Evolutionary conservation across 75 land plant genomes (phyloP), one percentile per base, ranked within the genome.

Genomic region (Pinus albicaulis): DNA sequence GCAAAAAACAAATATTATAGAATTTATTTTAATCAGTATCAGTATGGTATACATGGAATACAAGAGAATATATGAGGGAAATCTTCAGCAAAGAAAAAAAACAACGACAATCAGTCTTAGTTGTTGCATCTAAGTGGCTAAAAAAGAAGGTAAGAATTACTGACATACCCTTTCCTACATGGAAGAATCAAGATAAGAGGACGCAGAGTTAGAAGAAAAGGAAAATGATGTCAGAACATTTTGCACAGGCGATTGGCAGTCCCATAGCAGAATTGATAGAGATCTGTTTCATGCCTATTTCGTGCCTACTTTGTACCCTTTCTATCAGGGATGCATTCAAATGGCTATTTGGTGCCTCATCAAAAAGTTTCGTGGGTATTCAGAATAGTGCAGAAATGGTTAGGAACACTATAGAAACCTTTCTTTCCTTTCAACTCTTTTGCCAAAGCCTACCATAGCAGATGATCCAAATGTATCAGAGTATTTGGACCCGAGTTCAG

Each of bases 241-340:
- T 82, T 80, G 72, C 90, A 57, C 14, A 28, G 36, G 74, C 25
- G 12, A 80, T 56, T 77, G 85, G 88, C 34, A 34, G 59, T 57
- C 82, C 84, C 19, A 53, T 92, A 63, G 88, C 92, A 68, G 83
- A 31, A 25, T 16, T 38, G 68, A 68, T 52, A 41, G 55, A 14
- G 25, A 59, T 38, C 57, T 48, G 38, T n/a, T n/a, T n/a, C n/a
- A n/a, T n/a, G n/a, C n/a, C n/a, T n/a, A n/a, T 88, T 76, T 74
- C 75, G 74, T 62, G 93, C 91, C 56, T 87, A 89, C 76, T 90
- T 90, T 82, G 89, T 89, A 19, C 96, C 96, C 4, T 91, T 74
- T 72, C 75, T 93, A 44, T 93, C 93, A 26, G 96, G 88, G 16
- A 82, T 93, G 38, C 96, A 90, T 62, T 77, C 91, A 13, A 90